These are phyloP conservation scores for Chenopodium suecicum DNA, from an alignment of 148 eudicot species.

Conservation along the genomic window DNA sequence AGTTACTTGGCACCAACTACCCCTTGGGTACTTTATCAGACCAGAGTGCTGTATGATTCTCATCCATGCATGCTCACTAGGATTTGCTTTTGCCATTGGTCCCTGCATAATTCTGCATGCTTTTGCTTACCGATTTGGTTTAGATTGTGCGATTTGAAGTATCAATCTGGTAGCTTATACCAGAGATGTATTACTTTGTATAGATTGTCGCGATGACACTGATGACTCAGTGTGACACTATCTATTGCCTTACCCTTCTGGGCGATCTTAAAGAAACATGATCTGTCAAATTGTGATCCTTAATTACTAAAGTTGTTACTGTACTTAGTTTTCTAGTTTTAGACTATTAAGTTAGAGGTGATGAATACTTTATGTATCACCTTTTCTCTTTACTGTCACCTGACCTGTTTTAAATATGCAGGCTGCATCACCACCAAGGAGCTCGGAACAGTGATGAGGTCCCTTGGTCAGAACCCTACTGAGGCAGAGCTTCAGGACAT, in stretches of 20 bases:
- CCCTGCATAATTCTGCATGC: not conserved
- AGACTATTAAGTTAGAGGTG: not conserved
- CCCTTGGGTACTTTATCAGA: not conserved
- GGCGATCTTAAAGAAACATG: not conserved
- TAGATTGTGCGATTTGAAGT: not conserved
- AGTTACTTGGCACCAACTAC: not conserved
- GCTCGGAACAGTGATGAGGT: conserved; percentile 88
- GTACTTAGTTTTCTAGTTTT: not conserved
- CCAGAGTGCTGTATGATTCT: not conserved
- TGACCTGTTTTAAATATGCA: conserved; percentile 18
- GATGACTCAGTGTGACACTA: too few species aligned
- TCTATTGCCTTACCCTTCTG: not conserved
- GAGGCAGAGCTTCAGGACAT: conserved; percentile 86
- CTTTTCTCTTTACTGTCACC: not conserved
- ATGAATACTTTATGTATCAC: not conserved
- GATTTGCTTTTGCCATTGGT: not conserved
- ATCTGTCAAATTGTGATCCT: not conserved
- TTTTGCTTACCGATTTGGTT: not conserved
- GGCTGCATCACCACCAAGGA: conserved; percentile 88
- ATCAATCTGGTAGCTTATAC: not conserved
- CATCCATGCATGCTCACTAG: not conserved
- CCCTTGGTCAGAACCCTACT: conserved; percentile 77
- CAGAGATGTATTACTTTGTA: not conserved
- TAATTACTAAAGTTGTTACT: not conserved
- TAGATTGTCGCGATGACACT: not conserved